Evolutionary conservation across 352 stramenopile species (phyloP), one percentile per base, ranked within the genome.

Genomic region (Globisporangium cederbergense): DNA sequence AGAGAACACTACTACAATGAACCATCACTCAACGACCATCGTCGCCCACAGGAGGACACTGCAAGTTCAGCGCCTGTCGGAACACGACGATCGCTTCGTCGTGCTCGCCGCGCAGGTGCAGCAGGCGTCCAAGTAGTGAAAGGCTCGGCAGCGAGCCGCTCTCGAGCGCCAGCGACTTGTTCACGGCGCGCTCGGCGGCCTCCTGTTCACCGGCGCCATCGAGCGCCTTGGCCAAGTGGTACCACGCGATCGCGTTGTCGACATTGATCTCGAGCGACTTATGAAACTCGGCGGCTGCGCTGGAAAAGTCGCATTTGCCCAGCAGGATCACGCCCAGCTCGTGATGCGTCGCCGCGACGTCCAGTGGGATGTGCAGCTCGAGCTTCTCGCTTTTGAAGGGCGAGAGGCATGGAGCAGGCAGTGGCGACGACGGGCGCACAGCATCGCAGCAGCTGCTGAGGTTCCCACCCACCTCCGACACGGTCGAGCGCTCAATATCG

Each of bases 41-140:
- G 28, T 62, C 57, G 4, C 30, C 18, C 13, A 58, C 18, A 30
- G 58, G 11, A n/a, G 76, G 73, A 36, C 75, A 83, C 46, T 91
- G 82, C 49, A 91, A 58, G 51, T 79, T 77, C 5, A 91, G 68
- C 13, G 78, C 82, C 53, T 72, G 64, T 1, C 82, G 76, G 65
- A 89, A 91, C 9, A 89, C 78, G 9, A 73, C 62, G 49, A 91
- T 91, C 2, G 82, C 82, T 59, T 91, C 78, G 34, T 91, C 82
- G 43, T 91, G 82, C 38, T 89, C 77, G 14, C 82, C 82, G 9
- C 80, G 75, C 30, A 78, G 49, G 52, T 91, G 79, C 58, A 91
- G 68, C 60, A 91, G 63, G 43, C 87, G 87, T 0, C 82, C 82
- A 2, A 89, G 61, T 6, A 91, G 66, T 20, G 79, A 91, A 1